Base-by-base conservation (phyloP, 805 yeast species). In the Hanseniaspora singularis region DNA sequence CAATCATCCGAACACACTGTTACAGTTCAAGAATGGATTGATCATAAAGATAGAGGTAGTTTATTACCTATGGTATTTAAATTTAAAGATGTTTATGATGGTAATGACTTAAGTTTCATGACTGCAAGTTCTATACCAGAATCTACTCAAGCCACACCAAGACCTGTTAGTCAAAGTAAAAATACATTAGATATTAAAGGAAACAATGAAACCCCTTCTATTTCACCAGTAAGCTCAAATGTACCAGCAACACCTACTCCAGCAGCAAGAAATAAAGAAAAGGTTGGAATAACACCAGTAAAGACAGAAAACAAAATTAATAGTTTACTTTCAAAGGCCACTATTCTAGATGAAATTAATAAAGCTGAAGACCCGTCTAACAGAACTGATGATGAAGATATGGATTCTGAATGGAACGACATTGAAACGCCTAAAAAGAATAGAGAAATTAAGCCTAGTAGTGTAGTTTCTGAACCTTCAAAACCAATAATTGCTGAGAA, bases 1-100 rank as follows among this genome's bases (percentile, higher is more conserved):
- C 92, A 94, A 23, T 77, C 95, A 3, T 72, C 69, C 33, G 71
- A 74, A 56, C 79, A 96, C 3, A 94, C 96, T 0, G 61, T 86
- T 49, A 61, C 79, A 14, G 85, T 95, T 1, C 74, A 67, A 1
- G 95, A 87, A 53, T 92, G 86, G 81, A 71, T 78, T 49, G 64
- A 64, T 18, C 48, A 44, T 23, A 31, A 36, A 22, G 12, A 24
- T 5, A 44, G 48, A 31, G 97, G 97, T 30, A 79, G 85, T 60
- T 71, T 71, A 23, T 79, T 79, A n/a, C 98, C 98, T 15, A 65
- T 84, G 45, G 66, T 89, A 53, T 66, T 85, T 54, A 73, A 79
- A 30, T 74, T 94, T 81, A 80, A 73, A 59, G 75, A 82, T 10
- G 54, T 88, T 15, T 89, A 74, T 60, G 89, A 87, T n/a, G 94